These are phyloP conservation scores for Coniochaeta sp. DNA, from an alignment of 2,329 filamentous ascomycete genomes.

Conservation along the genomic window DNA sequence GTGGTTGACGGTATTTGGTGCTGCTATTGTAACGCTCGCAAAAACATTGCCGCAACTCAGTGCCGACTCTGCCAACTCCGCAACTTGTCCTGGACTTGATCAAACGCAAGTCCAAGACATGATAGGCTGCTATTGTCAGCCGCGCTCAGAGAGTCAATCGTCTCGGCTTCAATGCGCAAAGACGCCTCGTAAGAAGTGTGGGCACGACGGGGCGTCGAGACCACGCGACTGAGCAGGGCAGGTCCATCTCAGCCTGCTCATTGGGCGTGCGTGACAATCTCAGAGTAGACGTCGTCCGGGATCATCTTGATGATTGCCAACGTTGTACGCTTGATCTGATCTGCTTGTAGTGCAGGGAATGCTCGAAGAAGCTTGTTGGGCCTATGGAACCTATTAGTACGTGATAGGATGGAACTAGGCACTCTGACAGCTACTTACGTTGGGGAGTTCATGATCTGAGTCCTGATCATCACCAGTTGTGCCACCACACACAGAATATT, in stretches of 20 bases:
- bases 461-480: constrained; percentile 81
- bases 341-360: constrained; percentile 76
- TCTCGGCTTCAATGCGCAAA: neutral
- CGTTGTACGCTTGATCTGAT: constrained; percentile 77
- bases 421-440: constrained; percentile 49
- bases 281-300: constrained; percentile 81
- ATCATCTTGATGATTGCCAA: constrained; percentile 85
- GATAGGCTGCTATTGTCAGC: neutral
- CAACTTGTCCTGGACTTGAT: too few relatives aligned
- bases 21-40: too few relatives aligned
- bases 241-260: too few relatives aligned
- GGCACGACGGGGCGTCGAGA: too few relatives aligned
- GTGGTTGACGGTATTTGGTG: too few relatives aligned
- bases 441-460: constrained; percentile 73
- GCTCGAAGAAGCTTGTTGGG: constrained; percentile 88
- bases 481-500: constrained; percentile 97
- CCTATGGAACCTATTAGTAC: constrained; percentile 35
- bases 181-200: too few relatives aligned
- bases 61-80: too few relatives aligned
- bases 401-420: neutral
- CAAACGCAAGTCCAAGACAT: too few relatives aligned
- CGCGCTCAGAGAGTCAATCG: neutral
- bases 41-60: too few relatives aligned
- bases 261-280: constrained; percentile 82
- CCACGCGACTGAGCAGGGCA: too few relatives aligned